Evolutionary conservation across 2,329 filamentous ascomycete genomes (phyloP).

Genomic region (Ilyonectria mors-panacis): DNA sequence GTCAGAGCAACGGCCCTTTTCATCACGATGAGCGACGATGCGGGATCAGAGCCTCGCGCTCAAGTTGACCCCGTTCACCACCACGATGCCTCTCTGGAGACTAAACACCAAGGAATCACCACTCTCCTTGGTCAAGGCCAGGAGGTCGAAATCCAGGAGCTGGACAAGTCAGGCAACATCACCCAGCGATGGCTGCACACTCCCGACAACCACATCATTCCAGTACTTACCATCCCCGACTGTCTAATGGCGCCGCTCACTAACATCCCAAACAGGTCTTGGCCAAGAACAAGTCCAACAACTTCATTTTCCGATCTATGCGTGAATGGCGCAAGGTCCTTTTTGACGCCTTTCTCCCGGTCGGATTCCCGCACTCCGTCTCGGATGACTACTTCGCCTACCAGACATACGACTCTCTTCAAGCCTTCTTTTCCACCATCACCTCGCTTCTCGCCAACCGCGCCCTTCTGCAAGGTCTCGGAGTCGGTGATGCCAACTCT

Average conservation of each 20-base stretch:
- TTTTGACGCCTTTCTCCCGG: slow-evolving; percentile 82
- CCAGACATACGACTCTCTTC: slow-evolving; percentile 80
- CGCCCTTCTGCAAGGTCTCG: slow-evolving; percentile 84
- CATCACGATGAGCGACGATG: background rate
- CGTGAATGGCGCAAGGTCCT: slow-evolving; percentile 61
- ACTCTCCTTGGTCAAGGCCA: slow-evolving; percentile 43
- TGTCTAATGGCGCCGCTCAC: background rate
- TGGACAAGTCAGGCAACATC: slow-evolving; percentile 56
- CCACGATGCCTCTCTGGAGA: slow-evolving; percentile 14
- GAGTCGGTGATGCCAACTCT: slow-evolving; percentile 84
- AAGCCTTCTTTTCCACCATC: slow-evolving; percentile 88
- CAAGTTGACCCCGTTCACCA: background rate
- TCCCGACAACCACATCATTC: slow-evolving; percentile 43
- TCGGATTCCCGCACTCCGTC: slow-evolving; percentile 90
- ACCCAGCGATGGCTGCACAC: slow-evolving; percentile 54
- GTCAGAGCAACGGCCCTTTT: background rate
- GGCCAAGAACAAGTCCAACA: slow-evolving; percentile 39
- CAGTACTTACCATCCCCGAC: slow-evolving; percentile 39
- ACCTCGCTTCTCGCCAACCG: slow-evolving; percentile 84
- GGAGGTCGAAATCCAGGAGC: slow-evolving; percentile 53
- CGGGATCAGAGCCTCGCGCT: background rate
- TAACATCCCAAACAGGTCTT: slow-evolving; percentile 41
- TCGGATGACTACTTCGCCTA: slow-evolving; percentile 87
- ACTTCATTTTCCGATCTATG: slow-evolving; percentile 48
- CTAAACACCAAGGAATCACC: slow-evolving; percentile 40